Evolutionary conservation across 352 stramenopile genomes (phyloP), one percentile per base, ranked within the genome.

Genomic region (Phytopythium vexans): DNA sequence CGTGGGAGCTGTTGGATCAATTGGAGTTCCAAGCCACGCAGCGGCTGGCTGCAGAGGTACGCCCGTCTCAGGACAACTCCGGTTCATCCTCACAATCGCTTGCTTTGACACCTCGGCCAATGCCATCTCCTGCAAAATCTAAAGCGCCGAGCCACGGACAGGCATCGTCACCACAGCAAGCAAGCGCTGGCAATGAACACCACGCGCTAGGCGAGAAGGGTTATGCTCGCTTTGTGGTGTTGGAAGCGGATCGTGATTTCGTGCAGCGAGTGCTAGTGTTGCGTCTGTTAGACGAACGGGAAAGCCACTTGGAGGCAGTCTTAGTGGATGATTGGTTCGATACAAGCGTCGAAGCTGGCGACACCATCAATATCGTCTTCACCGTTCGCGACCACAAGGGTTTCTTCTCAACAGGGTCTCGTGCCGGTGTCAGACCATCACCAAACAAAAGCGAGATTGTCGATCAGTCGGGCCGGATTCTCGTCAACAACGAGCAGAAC

Each of bases 281-380:
- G 49, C 66, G 70, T 12, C 59, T 88, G n/a, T 53, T 94, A 47
- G 79, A 89, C 63, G 74, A 88, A 40, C 61, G 81, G 39, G 82
- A 92, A 39, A 49, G 60, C 34, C 71, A 89, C 32, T 53, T 89
- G 21, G 66, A 89, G 48, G 70, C 79, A 16, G 46, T 84, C 27
- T 59, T 94, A 31, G 54, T 42, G 38, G 79, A 87, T 11, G 79
- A 89, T 56, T 94, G 84, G 84, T 94, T 82, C 73, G 79, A 92
- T 34, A 77, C 77, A n/a, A 49, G 53, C 45, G 54, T 92, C 15
- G 70, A 88, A 61, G 79, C 78, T 40, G 84, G 84, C 3, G 84
- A 92, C 55, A 88, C 76, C 5, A 71, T 94, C 58, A 89, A 92
- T 64, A 74, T 92, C 56, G 68, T 94, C 34, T 81, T 89, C 58